Evolutionary conservation across 805 yeast species (phyloP).

Genomic region (Tetrapisispora nanseiensis): DNA sequence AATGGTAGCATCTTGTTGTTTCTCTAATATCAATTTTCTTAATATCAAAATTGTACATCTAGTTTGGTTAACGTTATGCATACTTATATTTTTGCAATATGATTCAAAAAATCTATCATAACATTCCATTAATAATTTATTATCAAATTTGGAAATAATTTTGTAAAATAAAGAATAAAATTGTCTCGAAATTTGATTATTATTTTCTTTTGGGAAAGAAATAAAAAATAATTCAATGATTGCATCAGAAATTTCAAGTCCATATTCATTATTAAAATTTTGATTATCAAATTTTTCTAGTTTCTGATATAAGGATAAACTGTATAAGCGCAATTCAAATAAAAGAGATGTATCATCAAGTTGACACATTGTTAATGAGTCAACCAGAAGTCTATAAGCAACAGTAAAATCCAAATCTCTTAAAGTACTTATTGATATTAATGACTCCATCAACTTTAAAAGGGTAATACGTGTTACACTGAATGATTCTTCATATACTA

Average conservation of each 20-base stretch:
- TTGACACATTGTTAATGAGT: slow-evolving; percentile 23
- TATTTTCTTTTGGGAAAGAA: slow-evolving; percentile 15
- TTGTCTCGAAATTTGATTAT: slow-evolving; percentile 28
- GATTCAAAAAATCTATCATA: slow-evolving; percentile 30
- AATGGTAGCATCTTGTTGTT: slow-evolving; percentile 51
- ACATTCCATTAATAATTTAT: slow-evolving; percentile 26
- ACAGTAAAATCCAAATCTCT: slow-evolving; percentile 32
- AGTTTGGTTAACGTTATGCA: slow-evolving; percentile 30
- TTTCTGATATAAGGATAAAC: slow-evolving; percentile 36
- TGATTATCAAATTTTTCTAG: slow-evolving; percentile 27
- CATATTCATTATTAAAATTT: slow-evolving; percentile 27
- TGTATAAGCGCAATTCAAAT: slow-evolving; percentile 37
- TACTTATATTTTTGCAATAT: slow-evolving; percentile 14
- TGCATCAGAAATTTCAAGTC: slow-evolving; percentile 32
- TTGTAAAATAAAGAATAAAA: slow-evolving; percentile 32
- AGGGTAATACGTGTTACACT: slow-evolving; percentile 41
- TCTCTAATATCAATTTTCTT: slow-evolving; percentile 31
- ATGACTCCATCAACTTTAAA: slow-evolving; percentile 33
- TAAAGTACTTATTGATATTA: slow-evolving; percentile 26
- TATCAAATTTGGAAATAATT: slow-evolving; percentile 25
- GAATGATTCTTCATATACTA: slow-evolving; percentile 50
- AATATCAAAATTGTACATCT: slow-evolving; percentile 37
- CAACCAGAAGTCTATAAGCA: slow-evolving; percentile 33
- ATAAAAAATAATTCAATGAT: slow-evolving; percentile 36
- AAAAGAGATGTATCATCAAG: slow-evolving; percentile 29